phyloP scores from a whole-genome alignment of 768 basidiomycete species.

The Pleurotus djamor region DNA sequence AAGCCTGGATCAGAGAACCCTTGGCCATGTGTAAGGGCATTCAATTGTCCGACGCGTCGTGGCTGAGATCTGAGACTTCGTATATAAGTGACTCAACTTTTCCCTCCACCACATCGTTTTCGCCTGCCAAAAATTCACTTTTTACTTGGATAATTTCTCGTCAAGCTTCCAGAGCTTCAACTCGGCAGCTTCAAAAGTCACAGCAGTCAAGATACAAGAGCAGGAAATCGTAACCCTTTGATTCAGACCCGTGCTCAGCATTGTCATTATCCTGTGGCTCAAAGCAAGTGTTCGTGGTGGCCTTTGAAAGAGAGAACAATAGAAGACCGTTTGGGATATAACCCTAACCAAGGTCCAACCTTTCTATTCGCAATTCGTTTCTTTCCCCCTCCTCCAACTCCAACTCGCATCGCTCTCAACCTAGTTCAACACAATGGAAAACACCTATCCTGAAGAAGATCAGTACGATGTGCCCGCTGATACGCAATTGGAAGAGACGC shows the following conservation, averaged over 20 bases:
- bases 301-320: constrained; percentile 7
- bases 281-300: constrained; percentile 1
- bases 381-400: not conserved
- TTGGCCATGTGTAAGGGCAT: not conserved
- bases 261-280: not conserved
- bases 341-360: not conserved
- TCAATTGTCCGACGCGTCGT: not conserved
- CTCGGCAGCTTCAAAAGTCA: too few species aligned
- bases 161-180: too few species aligned
- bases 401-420: not conserved
- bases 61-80: not conserved
- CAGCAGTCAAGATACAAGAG: too few species aligned
- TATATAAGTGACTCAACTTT: not conserved
- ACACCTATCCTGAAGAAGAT: not conserved
- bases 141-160: not conserved
- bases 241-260: not conserved
- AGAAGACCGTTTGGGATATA: constrained; percentile 4
- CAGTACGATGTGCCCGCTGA: constrained; percentile 25
- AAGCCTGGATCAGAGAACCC: not conserved
- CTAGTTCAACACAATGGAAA: not conserved
- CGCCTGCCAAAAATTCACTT: not conserved
- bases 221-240: not conserved
- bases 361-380: not conserved
- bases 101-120: not conserved
- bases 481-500: constrained; percentile 32